Conservation (phyloP, 208 protist genomes). For the Leishmania aethiopica region DNA sequence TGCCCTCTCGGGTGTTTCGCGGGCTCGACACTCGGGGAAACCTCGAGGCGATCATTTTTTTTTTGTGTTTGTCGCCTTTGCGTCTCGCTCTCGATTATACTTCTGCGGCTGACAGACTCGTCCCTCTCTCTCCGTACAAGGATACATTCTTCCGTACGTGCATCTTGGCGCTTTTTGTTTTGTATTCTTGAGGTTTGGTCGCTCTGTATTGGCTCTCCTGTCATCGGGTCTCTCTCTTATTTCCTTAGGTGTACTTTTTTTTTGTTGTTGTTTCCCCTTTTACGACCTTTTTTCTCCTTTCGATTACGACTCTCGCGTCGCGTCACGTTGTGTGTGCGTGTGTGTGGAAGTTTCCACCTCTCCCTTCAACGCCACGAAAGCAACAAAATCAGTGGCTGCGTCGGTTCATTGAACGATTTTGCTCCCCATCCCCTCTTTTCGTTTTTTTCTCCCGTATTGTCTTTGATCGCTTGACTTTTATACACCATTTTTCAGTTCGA, state of each 20-base stretch:
- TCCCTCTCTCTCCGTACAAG: not conserved
- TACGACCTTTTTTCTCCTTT: not conserved
- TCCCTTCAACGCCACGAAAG: not conserved
- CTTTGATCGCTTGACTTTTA: not conserved
- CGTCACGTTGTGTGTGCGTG: not conserved
- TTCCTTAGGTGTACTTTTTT: not conserved
- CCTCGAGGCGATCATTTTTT: not conserved
- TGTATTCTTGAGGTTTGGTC: not conserved
- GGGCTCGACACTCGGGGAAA: not conserved
- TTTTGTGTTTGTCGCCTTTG: no score
- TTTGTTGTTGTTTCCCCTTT: not conserved
- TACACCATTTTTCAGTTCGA: not conserved
- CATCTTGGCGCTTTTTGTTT: not conserved
- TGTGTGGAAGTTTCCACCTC: not conserved
- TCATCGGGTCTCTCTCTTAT: not conserved
- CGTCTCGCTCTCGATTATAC: not conserved
- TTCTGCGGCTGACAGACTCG: not conserved
- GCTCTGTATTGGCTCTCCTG: not conserved
- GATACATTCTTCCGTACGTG: not conserved
- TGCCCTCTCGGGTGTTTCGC: not conserved
- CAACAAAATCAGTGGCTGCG: not conserved
- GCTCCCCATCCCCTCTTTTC: not conserved
- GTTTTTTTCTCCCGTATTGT: not conserved
- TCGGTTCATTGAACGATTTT: not conserved
- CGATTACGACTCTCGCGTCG: not conserved